Evolutionary conservation across 2,329 filamentous ascomycete genomes (phyloP).

Genomic region (Biscogniauxia sp.): DNA sequence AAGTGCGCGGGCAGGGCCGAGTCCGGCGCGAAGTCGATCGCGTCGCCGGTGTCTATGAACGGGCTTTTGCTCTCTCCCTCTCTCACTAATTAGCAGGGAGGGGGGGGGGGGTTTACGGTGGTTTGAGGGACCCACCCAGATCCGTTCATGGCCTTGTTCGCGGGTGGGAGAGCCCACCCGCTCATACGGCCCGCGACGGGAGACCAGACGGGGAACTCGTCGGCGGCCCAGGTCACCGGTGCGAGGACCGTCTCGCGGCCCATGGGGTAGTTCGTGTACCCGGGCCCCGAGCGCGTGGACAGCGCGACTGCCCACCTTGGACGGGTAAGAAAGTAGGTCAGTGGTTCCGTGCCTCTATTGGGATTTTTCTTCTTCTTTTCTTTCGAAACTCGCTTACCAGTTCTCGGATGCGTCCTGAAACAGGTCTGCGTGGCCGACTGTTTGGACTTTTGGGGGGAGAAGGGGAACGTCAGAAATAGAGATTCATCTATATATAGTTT

Average conservation of each 20-base stretch:
- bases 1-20: conserved; percentile 51
- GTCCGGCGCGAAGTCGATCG: conserved; percentile 44
- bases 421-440: conserved; percentile 55
- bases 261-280: conserved; percentile 41
- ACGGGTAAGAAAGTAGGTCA: neutral
- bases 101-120: neutral
- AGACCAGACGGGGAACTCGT: conserved; percentile 36
- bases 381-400: conserved; percentile 29
- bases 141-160: conserved; percentile 22
- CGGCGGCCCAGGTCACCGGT: conserved; percentile 36
- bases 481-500: too few relatives aligned
- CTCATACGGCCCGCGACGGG: conserved; percentile 36
- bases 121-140: conserved; percentile 19
- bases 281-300: conserved; percentile 39
- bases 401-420: conserved; percentile 47
- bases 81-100: too few relatives aligned
- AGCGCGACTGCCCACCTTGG: conserved; percentile 40
- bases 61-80: conserved; percentile 37
- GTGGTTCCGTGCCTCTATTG: neutral
- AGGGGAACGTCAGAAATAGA: too few relatives aligned
- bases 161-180: conserved; percentile 28
- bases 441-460: conserved; percentile 38
- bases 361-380: neutral
- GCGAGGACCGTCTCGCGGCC: conserved; percentile 43
- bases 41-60: conserved; percentile 42